These are phyloP conservation scores for Carpediemonas membranifera DNA, from an alignment of 78 protist genomes.

Conservation along the genomic window DNA sequence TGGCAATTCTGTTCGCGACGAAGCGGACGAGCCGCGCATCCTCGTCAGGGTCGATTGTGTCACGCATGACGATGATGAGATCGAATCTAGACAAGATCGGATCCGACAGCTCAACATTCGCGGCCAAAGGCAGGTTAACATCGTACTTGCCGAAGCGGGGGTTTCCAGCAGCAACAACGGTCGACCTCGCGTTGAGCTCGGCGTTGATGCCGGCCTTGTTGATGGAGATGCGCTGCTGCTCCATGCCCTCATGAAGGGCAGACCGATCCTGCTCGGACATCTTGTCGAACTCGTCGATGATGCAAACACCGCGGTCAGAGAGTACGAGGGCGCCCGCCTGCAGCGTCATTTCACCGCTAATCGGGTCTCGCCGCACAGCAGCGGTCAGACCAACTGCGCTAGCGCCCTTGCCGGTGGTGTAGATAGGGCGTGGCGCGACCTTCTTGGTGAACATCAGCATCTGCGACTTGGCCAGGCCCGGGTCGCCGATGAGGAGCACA, in stretches of 20 bases:
- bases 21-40: too few relatives aligned
- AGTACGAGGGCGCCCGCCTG: slow-evolving; percentile 99
- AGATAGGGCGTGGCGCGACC: slow-evolving; percentile 85
- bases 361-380: slow-evolving; percentile 82
- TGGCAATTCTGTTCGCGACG: too few relatives aligned
- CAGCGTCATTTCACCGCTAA: slow-evolving; percentile 84
- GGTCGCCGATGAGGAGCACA: slow-evolving; percentile 96
- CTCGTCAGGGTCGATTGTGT: neutral
- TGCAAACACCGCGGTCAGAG: slow-evolving; percentile 95
- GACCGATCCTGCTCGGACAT: slow-evolving; percentile 68
- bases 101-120: slow-evolving; percentile 91
- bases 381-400: slow-evolving; percentile 99
- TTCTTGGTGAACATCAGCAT: slow-evolving; percentile 74
- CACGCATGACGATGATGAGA: slow-evolving; percentile 4
- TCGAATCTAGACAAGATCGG: slow-evolving; percentile 96
- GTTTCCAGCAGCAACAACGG: slow-evolving; percentile 98
- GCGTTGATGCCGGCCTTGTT: slow-evolving; percentile 98
- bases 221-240: slow-evolving; percentile 95
- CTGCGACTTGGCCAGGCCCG: slow-evolving; percentile 98
- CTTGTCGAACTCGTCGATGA: slow-evolving; percentile 99
- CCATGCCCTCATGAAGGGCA: slow-evolving; percentile 99
- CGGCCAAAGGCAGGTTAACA: slow-evolving; percentile 76
- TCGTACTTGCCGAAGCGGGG: slow-evolving; percentile 77
- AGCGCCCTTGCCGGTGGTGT: slow-evolving; percentile 94
- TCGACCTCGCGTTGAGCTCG: slow-evolving; percentile 83